Evolutionary conservation across 805 yeast species (phyloP).

Genomic region (Nakazawaea ernobii): DNA sequence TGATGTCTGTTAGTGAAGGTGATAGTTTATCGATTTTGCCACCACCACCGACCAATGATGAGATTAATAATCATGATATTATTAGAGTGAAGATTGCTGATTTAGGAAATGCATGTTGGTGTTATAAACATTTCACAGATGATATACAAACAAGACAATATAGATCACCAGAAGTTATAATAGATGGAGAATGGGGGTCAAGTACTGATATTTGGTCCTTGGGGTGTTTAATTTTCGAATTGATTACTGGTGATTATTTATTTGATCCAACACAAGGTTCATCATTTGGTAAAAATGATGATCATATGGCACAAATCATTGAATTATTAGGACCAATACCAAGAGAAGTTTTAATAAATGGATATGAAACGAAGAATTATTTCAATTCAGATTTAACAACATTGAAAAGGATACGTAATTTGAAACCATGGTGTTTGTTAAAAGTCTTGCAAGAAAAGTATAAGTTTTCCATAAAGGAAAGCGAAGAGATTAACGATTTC

Average conservation of each 20-base stretch:
- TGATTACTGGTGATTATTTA: constrained; percentile 55
- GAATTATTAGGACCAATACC: constrained; percentile 36
- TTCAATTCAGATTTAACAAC: constrained; percentile 31
- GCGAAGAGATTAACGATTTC: constrained; percentile 70
- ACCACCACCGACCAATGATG: constrained; percentile 32
- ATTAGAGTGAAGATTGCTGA: constrained; percentile 57
- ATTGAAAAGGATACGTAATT: constrained; percentile 68
- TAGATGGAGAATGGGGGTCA: constrained; percentile 58
- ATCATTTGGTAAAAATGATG: constrained; percentile 47
- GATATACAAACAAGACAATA: constrained; percentile 68
- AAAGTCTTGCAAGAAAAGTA: constrained; percentile 85
- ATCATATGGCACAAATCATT: constrained; percentile 57
- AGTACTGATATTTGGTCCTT: constrained; percentile 58
- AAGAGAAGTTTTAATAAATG: constrained; percentile 57
- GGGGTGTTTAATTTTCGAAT: constrained; percentile 54
- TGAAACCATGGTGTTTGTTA: constrained; percentile 85
- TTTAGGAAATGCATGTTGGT: constrained; percentile 67
- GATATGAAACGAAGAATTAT: constrained; percentile 46
- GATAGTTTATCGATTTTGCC: constrained; percentile 21
- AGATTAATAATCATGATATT: constrained; percentile 27
- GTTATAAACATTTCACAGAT: constrained; percentile 55
- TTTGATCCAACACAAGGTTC: constrained; percentile 55
- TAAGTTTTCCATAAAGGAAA: constrained; percentile 61
- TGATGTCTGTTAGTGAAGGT: constrained; percentile 30
- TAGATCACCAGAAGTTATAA: constrained; percentile 57